Evolutionary conservation across 441 rosid species (phyloP).

Genomic region (Populus tomentosa): DNA sequence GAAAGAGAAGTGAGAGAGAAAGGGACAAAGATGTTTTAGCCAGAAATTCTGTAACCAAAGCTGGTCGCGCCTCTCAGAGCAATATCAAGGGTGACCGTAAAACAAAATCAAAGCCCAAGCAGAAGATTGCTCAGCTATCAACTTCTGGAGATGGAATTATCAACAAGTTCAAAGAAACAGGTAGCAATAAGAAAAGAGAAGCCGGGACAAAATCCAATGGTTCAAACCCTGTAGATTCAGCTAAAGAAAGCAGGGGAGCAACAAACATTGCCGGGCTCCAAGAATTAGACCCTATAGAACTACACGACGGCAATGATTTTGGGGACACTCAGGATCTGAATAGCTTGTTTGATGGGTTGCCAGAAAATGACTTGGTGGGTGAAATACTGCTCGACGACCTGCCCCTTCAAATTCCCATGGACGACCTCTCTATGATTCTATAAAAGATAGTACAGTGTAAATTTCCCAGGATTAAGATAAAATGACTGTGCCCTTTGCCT

Average conservation of each 20-base stretch:
- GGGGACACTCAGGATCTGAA: conserved; percentile 35
- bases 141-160: conserved; percentile 34
- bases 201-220: conserved; percentile 15
- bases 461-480: conserved; percentile 32
- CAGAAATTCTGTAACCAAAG: conserved; percentile 27
- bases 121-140: conserved; percentile 42
- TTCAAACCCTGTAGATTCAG: conserved; percentile 12
- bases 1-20: conserved; percentile 65
- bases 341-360: conserved; percentile 46
- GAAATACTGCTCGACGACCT: conserved; percentile 38
- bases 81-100: conserved; percentile 46
- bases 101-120: conserved; percentile 54
- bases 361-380: conserved; percentile 39
- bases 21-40: conserved; percentile 30
- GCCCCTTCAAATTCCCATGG: conserved; percentile 38
- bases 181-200: conserved; percentile 29
- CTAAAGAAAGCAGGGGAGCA: conserved; percentile 26
- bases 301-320: conserved; percentile 27
- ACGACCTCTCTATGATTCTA: conserved; percentile 43
- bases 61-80: conserved; percentile 27
- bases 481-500: conserved; percentile 22
- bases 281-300: conserved; percentile 41
- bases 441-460: conserved; percentile 33
- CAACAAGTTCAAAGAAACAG: conserved; percentile 24
- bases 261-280: conserved; percentile 26